These are phyloP conservation scores for Ulota crispa DNA, from an alignment of 225 moss, liverwort and hornwort genomes.

Conservation along the genomic window DNA sequence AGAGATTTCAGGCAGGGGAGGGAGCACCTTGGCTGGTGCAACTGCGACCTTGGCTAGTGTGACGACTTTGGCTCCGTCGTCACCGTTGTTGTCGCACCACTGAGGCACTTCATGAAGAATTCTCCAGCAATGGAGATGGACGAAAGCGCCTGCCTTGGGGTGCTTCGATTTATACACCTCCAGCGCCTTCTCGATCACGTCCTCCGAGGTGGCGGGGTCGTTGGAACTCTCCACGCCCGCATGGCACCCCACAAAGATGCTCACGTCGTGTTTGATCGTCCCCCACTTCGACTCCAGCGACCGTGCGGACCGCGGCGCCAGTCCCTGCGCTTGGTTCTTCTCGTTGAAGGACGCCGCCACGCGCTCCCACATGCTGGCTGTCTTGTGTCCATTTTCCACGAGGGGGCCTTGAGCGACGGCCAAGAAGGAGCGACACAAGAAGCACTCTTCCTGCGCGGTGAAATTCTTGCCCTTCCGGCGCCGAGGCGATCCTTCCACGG, in stretches of 20 bases:
- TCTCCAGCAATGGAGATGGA: slow-evolving; percentile 31
- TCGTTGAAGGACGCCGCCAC: slow-evolving; percentile 24
- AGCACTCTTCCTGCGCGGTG: slow-evolving; percentile 26
- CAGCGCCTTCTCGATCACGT: slow-evolving; percentile 29
- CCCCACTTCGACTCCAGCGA: slow-evolving; percentile 38
- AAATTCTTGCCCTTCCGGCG: slow-evolving; percentile 35
- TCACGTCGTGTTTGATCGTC: slow-evolving; percentile 34
- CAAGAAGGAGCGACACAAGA: slow-evolving; percentile 26
- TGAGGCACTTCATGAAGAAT: slow-evolving; percentile 26
- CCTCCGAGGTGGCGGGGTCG: slow-evolving; percentile 10
- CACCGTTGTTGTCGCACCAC: slow-evolving; percentile 25
- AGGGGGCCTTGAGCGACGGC: slow-evolving; percentile 23
- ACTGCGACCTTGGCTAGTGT: background rate
- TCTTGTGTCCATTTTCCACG: slow-evolving; percentile 30
- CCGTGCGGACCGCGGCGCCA: slow-evolving; percentile 21
- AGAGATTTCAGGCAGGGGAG: background rate
- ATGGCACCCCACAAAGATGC: slow-evolving; percentile 21
- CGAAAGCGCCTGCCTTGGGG: slow-evolving; percentile 5
- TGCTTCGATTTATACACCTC: slow-evolving; percentile 19
- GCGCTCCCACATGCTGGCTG: slow-evolving; percentile 28
- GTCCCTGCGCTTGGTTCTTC: slow-evolving; percentile 10
- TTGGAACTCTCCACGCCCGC: slow-evolving; percentile 18
- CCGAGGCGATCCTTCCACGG: slow-evolving; percentile 12
- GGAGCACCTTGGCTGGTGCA: background rate
- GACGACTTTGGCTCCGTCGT: background rate